Percentiles rank a stretch among this genome's conserved stretches.
Conservation (phyloP, 1,284 basidiomycete genomes). For the Ganoderma meredithae region DNA sequence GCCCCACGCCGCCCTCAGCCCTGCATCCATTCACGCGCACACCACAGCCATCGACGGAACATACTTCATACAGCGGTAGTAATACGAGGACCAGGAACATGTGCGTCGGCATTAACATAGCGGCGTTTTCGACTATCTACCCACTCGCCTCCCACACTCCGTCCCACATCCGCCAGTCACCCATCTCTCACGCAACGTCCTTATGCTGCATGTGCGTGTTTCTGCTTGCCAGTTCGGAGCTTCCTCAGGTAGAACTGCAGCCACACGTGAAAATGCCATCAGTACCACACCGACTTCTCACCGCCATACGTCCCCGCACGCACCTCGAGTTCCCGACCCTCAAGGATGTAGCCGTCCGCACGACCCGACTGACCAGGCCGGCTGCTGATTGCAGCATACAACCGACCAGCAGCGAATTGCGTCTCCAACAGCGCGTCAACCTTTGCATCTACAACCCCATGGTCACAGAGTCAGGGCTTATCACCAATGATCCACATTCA, state of each 20-base stretch:
- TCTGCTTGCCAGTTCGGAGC: constrained; percentile 91
- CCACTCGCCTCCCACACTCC: constrained; percentile 23
- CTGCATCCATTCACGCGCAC: constrained; percentile 5
- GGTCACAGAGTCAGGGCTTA: constrained; percentile 20
- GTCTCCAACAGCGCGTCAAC: constrained; percentile 87
- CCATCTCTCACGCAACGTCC: constrained; percentile 19
- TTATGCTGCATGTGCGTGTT: constrained; percentile 76
- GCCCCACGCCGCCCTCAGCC: background rate
- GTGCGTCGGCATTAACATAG: constrained; percentile 29
- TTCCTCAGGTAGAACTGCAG: constrained; percentile 91
- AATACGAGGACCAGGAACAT: constrained; percentile 30
- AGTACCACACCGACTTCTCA: constrained; percentile 13
- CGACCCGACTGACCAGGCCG: constrained; percentile 95
- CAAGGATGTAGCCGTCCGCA: constrained; percentile 93
- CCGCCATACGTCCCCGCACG: constrained; percentile 33
- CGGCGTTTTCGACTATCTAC: constrained; percentile 37
- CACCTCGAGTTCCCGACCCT: constrained; percentile 97
- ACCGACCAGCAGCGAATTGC: constrained; percentile 88
- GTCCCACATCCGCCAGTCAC: constrained; percentile 32
- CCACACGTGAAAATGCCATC: constrained; percentile 29
- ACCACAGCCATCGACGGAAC: constrained; percentile 34
- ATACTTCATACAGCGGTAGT: constrained; percentile 43
- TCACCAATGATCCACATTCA: constrained; percentile 22
- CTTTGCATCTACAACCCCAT: constrained; percentile 74
- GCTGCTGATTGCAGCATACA: constrained; percentile 90